These are phyloP conservation scores for Hydrangea macrophylla DNA, from an alignment of 148 eudicot genomes.

Conservation along the genomic window DNA sequence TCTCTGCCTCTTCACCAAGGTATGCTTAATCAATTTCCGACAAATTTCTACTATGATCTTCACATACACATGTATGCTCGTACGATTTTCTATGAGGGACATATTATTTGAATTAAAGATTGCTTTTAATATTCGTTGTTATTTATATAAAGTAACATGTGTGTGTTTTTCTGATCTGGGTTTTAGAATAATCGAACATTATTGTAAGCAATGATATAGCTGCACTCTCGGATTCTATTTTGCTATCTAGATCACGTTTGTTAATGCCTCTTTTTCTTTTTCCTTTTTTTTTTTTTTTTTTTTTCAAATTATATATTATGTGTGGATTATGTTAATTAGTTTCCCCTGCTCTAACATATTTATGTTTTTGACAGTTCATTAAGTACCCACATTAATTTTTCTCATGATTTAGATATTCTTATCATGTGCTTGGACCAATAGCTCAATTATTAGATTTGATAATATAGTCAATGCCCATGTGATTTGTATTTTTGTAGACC, in stretches of 20 bases:
- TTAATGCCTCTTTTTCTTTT: neutral
- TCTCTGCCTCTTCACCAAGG: conserved; percentile 36
- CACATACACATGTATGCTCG: neutral
- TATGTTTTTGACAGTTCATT: neutral
- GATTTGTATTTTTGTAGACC: neutral
- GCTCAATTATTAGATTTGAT: neutral
- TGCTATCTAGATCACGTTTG: neutral
- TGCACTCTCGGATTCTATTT: conserved; percentile 5
- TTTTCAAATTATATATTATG: no score
- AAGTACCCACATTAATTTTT: neutral
- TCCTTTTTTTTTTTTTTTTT: no score
- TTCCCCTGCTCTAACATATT: neutral
- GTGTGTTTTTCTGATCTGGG: conserved; percentile 12
- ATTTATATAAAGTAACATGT: neutral
- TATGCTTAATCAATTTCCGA: conserved; percentile 1
- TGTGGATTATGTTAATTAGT: neutral
- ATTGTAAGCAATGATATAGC: neutral
- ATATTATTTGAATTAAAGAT: neutral
- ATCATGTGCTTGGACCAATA: no score
- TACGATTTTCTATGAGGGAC: neutral
- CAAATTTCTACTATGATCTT: neutral
- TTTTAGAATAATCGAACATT: neutral
- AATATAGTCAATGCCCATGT: neutral
- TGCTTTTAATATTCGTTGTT: neutral
- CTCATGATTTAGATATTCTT: no score